A percentile compares a stretch with the other conserved stretches of the same genome.
Conservation (phyloP, 805 yeast species). For the Zygoascus flipseniorum region DNA sequence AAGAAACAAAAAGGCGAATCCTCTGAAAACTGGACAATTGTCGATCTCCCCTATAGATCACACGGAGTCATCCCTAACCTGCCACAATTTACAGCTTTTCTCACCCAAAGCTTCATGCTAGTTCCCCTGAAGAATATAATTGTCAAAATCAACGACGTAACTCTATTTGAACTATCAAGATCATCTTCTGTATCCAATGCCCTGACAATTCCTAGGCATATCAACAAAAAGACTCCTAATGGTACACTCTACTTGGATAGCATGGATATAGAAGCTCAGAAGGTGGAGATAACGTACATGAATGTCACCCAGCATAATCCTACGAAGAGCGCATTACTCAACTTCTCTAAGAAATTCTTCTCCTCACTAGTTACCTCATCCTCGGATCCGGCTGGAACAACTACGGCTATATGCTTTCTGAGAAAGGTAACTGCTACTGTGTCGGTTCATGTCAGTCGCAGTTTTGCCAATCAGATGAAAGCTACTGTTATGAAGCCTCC, state of each 20-base stretch:
- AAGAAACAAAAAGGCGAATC: slow-evolving; percentile 15
- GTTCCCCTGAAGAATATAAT: slow-evolving; percentile 25
- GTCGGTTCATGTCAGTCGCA: slow-evolving; percentile 23
- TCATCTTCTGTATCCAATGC: slow-evolving; percentile 14
- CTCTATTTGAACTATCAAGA: slow-evolving; percentile 24
- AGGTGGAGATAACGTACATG: slow-evolving; percentile 25
- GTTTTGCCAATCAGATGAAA: slow-evolving; percentile 26
- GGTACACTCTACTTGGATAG: slow-evolving; percentile 19
- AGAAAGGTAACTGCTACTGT: slow-evolving; percentile 27
- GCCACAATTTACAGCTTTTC: slow-evolving; percentile 28
- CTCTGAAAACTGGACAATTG: slow-evolving; percentile 26
- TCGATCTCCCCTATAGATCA: slow-evolving; percentile 30
- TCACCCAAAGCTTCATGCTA: slow-evolving; percentile 31
- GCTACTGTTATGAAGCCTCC: slow-evolving; percentile 35
- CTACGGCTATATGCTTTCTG: slow-evolving; percentile 23
- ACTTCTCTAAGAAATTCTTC: slow-evolving; percentile 25
- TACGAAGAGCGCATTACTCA: slow-evolving; percentile 16
- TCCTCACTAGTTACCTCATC: slow-evolving; percentile 21
- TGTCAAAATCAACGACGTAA: slow-evolving; percentile 22
- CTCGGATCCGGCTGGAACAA: slow-evolving; percentile 25
- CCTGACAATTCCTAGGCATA: slow-evolving; percentile 18
- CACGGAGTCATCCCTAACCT: slow-evolving; percentile 26
- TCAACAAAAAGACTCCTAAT: slow-evolving; percentile 21
- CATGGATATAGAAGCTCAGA: slow-evolving; percentile 21
- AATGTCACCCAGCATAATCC: slow-evolving; percentile 29